phyloP scores from a whole-genome alignment of 495 filamentous ascomycete genomes.

The Xylaria nigripes region DNA sequence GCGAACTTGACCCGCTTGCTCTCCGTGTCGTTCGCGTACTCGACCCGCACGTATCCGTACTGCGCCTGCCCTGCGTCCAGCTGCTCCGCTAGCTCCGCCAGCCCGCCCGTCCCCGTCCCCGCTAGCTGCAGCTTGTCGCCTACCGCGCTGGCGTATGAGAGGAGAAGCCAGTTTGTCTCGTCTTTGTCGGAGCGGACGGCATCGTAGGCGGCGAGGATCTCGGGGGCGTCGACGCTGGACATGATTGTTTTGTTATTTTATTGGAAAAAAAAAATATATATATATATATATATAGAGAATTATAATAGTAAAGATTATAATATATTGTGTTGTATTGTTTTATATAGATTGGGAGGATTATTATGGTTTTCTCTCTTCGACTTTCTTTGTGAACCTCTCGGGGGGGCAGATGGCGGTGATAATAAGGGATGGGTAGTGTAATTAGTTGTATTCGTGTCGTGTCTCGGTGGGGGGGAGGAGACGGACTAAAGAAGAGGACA shows the following conservation, averaged over 20 bases:
- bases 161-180: constrained; percentile 48
- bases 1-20: constrained; percentile 51
- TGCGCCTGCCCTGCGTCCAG: constrained; percentile 44
- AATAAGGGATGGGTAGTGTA: not conserved
- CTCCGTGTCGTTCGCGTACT: constrained; percentile 54
- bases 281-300: too few relatives aligned
- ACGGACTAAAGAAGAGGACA: not conserved
- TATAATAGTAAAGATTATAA: too few relatives aligned
- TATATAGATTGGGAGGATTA: too few relatives aligned
- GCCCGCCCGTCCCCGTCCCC: constrained; percentile 42
- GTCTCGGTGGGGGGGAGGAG: not conserved
- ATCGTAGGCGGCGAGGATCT: constrained; percentile 41
- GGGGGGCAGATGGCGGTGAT: not conserved
- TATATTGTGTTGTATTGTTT: too few relatives aligned
- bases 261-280: not conserved
- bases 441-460: not conserved
- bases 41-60: constrained; percentile 51
- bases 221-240: constrained; percentile 40
- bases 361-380: not conserved
- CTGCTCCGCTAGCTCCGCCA: constrained; percentile 37
- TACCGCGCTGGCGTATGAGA: constrained; percentile 41
- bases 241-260: constrained; percentile 16
- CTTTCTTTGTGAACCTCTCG: not conserved
- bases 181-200: constrained; percentile 49
- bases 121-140: constrained; percentile 41